These are phyloP conservation scores for Fraxinus greggii DNA, from an alignment of 305 asterid genomes.

Conservation along the genomic window DNA sequence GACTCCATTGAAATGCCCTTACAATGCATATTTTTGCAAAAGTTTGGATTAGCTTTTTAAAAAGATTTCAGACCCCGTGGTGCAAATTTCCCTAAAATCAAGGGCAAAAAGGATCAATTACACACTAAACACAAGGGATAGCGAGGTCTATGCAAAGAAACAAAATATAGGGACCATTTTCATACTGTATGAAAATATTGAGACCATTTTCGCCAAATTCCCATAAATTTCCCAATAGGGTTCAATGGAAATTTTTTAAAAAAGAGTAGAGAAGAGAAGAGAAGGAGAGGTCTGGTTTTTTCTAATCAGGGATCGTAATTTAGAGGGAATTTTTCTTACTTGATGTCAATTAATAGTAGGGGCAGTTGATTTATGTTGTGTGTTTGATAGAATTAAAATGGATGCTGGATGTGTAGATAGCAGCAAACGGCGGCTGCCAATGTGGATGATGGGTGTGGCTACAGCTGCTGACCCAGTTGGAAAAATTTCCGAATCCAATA, in stretches of 20 bases:
- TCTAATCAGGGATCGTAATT: neutral
- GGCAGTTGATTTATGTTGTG: neutral
- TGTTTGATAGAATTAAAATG: neutral
- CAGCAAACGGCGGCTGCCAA: conserved; percentile 11
- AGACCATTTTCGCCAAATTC: neutral
- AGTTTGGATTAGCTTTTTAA: neutral
- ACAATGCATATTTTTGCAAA: neutral
- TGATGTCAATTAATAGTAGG: neutral
- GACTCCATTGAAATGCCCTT: neutral
- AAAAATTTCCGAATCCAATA: neutral
- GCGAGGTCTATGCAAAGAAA: neutral
- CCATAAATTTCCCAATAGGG: neutral
- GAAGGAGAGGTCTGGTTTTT: neutral
- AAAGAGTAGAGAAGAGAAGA: neutral
- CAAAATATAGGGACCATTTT: neutral
- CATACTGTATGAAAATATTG: neutral
- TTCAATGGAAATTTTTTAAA: neutral
- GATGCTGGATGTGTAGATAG: neutral
- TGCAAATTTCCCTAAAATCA: neutral
- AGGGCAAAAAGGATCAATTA: neutral
- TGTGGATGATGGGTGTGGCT: neutral
- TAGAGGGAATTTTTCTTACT: neutral
- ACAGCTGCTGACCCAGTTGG: neutral
- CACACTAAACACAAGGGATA: neutral
- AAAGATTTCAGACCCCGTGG: neutral